Evolutionary conservation across 345 rosid species (phyloP).

Genomic region (Streptanthus diversifolius): DNA sequence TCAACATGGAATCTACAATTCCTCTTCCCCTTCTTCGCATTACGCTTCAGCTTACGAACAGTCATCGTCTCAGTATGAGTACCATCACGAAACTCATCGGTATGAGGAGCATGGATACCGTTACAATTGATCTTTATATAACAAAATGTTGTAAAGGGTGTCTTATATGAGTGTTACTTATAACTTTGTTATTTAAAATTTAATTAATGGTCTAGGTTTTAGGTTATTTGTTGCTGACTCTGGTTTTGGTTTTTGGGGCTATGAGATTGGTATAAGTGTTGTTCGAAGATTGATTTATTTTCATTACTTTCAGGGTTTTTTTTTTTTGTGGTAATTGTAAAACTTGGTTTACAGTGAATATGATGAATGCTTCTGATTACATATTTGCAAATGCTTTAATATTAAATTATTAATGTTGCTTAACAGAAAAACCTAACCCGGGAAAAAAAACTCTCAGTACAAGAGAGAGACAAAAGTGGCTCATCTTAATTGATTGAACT

Average conservation of each 20-base stretch:
- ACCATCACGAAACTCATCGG: constrained; percentile 37
- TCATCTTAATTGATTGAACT: constrained; percentile 20
- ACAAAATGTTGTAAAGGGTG: neutral
- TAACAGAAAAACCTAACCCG: constrained; percentile 9
- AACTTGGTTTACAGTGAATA: neutral
- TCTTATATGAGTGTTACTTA: neutral
- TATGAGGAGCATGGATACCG: constrained; percentile 40
- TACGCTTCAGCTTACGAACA: constrained; percentile 38
- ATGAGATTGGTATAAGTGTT: constrained; percentile 10
- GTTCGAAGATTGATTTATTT: neutral
- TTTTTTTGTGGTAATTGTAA: neutral
- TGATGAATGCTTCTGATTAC: neutral
- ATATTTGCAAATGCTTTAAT: neutral
- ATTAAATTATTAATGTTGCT: neutral
- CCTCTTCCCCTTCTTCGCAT: constrained; percentile 35
- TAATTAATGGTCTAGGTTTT: neutral
- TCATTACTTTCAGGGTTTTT: neutral
- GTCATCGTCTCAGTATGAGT: constrained; percentile 40
- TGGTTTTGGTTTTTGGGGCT: neutral
- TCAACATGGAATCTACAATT: constrained; percentile 41
- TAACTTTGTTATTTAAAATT: neutral
- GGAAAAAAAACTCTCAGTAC: neutral
- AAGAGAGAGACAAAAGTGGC: neutral
- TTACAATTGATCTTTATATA: constrained; percentile 5
- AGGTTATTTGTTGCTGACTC: constrained; percentile 2